Evolutionary conservation across 768 basidiomycete species (phyloP), one percentile per base, ranked within the genome.

Genomic region (Mycena pura): DNA sequence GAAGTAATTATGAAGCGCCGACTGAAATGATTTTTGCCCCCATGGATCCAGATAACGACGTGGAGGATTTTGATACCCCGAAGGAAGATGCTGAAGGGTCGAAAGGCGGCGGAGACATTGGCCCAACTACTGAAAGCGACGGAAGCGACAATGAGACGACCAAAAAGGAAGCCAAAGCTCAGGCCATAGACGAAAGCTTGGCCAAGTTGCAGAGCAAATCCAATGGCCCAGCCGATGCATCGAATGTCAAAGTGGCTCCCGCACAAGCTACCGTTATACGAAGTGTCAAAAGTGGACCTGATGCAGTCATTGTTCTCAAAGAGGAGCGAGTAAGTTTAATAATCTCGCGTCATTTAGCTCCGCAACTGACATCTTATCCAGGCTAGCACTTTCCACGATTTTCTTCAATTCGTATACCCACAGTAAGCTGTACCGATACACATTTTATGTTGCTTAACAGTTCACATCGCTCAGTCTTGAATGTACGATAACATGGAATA

Each of bases 401-500:
- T 96, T 72, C 83, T 97, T 59, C 93, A 92, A 78, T 96, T 89
- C 72, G 86, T 95, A 50, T 96, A 97, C 73, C 95, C 95, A 19
- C 92, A 96, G 94, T 95, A 75, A 69, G 90, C 76, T 53, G 14
- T 25, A 17, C 53, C 32, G 3, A 15, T 54, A n/a, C n/a, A n/a
- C n/a, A n/a, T 29, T 19, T 32, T 9, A 44, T 52, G 2, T 13
- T 57, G 52, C 14, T 38, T 40, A 34, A 46, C 36, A 62, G 7
- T 40, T 19, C 49, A n/a, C 32, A 46, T 34, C 46, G 60, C 9
- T 27, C 67, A 92, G 91, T 64, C 80, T 96, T 54, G 91, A 95
- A 64, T 96, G 95, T 76, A 92, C 92, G 9, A 95, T 96, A 53
- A 91, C 93, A 0, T 98, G 95, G 93, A 92, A 93, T 68, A 97